These are phyloP conservation scores for Acanthochlamys bracteata DNA, from an alignment of 106 monocot species.

Conservation along the genomic window DNA sequence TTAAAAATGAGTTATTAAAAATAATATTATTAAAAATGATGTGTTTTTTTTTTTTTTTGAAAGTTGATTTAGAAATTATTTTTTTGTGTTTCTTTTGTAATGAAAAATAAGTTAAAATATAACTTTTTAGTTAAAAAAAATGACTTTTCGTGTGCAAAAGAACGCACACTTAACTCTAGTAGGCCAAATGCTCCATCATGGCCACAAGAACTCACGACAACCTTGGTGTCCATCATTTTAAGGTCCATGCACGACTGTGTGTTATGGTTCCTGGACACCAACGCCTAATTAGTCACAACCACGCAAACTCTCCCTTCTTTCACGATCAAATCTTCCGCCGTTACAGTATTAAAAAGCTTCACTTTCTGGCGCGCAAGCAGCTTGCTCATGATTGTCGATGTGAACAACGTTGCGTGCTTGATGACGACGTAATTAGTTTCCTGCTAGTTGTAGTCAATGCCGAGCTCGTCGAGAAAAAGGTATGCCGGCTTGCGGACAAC, in stretches of 20 bases:
- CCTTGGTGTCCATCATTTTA: slow-evolving; percentile 91
- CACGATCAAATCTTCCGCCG: slow-evolving; percentile 90
- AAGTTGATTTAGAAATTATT: too few relatives aligned
- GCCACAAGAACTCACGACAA: slow-evolving; percentile 90
- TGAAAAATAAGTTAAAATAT: too few relatives aligned
- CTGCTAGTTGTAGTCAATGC: slow-evolving; percentile 64
- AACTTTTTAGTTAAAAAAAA: too few relatives aligned
- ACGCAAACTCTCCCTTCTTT: slow-evolving; percentile 71
- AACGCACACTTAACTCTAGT: slow-evolving; percentile 90
- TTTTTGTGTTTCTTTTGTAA: too few relatives aligned
- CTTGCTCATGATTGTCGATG: slow-evolving; percentile 79
- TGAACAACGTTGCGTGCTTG: slow-evolving; percentile 86
- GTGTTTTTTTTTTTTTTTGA: too few relatives aligned
- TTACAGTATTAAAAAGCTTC: slow-evolving; percentile 96
- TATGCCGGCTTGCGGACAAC: slow-evolving; percentile 95
- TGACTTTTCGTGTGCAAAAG: too few relatives aligned
- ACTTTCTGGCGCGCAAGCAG: slow-evolving; percentile 82
- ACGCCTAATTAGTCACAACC: slow-evolving; percentile 93
- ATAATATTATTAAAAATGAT: too few relatives aligned
- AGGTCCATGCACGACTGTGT: slow-evolving; percentile 96
- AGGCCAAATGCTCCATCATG: slow-evolving; percentile 92
- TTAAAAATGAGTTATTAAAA: too few relatives aligned
- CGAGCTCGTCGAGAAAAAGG: slow-evolving; percentile 76
- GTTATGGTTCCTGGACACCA: slow-evolving; percentile 98
- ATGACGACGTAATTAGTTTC: slow-evolving; percentile 87